Conservation (phyloP, 495 filamentous ascomycete genomes). For the Neurospora sp. region DNA sequence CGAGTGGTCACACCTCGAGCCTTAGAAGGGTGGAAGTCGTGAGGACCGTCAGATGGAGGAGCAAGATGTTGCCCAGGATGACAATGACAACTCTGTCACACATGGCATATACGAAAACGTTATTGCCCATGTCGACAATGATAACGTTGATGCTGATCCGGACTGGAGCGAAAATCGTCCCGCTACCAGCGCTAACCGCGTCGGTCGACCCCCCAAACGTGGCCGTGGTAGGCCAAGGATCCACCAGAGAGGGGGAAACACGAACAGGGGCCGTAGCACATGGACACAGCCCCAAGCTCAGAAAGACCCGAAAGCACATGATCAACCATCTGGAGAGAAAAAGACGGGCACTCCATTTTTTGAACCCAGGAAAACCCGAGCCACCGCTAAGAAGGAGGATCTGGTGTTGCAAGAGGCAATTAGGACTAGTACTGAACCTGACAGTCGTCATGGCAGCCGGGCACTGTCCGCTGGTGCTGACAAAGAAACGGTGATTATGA, state of each 20-base stretch:
- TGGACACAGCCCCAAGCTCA: background rate
- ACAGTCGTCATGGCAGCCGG: background rate
- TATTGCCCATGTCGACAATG: background rate
- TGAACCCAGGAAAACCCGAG: background rate
- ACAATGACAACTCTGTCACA: background rate
- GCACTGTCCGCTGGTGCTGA: background rate
- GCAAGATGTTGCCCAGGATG: background rate
- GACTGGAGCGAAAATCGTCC: background rate
- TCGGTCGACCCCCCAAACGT: background rate
- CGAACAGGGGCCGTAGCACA: background rate
- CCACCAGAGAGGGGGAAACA: background rate
- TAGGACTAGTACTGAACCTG: background rate
- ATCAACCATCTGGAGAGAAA: background rate
- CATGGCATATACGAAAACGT: background rate
- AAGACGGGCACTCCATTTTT: background rate
- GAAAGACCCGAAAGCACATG: background rate
- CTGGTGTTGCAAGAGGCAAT: background rate
- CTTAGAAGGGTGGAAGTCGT: conserved; percentile 19
- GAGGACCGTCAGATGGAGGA: background rate
- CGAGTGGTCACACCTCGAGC: conserved; percentile 75
- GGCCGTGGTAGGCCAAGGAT: background rate
- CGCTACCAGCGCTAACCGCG: background rate
- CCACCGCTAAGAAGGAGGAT: background rate
- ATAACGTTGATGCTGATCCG: background rate
- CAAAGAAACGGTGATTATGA: background rate